Evolutionary conservation across 2,329 filamentous ascomycete genomes (phyloP), one percentile per base, ranked within the genome.

Genomic region (Nemania bipapillata): DNA sequence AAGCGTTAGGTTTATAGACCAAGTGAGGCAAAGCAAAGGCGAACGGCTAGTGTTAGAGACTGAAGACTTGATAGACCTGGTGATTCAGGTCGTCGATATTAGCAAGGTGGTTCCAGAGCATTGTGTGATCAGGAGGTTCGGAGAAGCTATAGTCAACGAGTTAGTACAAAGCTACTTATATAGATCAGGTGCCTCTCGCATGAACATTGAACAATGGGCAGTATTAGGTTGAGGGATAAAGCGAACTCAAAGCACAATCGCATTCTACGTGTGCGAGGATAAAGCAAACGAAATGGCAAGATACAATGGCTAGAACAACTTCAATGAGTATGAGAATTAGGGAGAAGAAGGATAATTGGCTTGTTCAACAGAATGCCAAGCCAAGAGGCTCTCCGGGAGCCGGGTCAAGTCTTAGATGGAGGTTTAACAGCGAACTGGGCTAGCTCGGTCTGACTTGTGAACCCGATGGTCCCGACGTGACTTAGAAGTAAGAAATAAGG

Each of bases 31-130:
- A 54, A 54, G 37, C 15, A 63, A 60, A 50, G 15, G 40, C 47
- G 22, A 50, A 55, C 2, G 37, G 63, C 63, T 59, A 56, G 56
- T 72, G 73, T 73, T 75, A 76, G 59, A 74, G 69, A 58, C 65
- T 68, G 24, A 67, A 68, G 47, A 53, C 67, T 59, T 70, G 57
- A 61, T 47, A 71, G 71, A 74, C 72, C 74, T 72, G 70, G 69
- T 62, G 70, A 40, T 68, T 69, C 62, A 74, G 72, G 74, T 77
- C 74, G 60, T 62, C 57, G 57, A 68, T 69, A 57, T 40, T 56
- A 68, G 68, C 62, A 71, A 63, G 47, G 42, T 37, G 64, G 68
- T 49, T 67, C 53, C 65, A 67, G 62, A 73, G 70, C 75, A 77
- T 76, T 65, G 59, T 73, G 61, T 67, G 37, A 55, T 63, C 61